Conservation (phyloP, 176 grass and related monocot genomes). For the Eragrostis nindensis region DNA sequence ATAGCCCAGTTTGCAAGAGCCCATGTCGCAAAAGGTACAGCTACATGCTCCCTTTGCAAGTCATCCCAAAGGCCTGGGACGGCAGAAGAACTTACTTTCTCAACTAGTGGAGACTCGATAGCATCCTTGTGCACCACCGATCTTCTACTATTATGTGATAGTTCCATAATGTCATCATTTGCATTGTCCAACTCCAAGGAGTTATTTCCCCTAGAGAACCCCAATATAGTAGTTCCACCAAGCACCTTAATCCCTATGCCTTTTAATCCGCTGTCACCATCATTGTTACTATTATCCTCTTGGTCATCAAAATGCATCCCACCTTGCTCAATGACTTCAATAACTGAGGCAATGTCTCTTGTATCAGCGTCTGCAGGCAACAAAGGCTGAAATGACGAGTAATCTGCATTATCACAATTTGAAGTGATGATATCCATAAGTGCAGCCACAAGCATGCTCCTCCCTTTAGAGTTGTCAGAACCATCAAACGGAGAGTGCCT, state of each 20-base stretch:
- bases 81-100: constrained; percentile 51
- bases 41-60: constrained; percentile 95
- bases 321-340: constrained; percentile 95
- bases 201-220: constrained; percentile 62
- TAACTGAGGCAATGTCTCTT: constrained; percentile 81
- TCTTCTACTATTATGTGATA: constrained; percentile 19
- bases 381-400: constrained; percentile 67
- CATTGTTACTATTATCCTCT: constrained; percentile 51
- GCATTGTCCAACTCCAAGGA: constrained; percentile 45
- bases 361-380: constrained; percentile 72
- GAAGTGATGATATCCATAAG: constrained; percentile 97
- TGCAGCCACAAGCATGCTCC: constrained; percentile 98
- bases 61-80: constrained; percentile 96
- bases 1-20: constrained; percentile 97
- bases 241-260: constrained; percentile 94
- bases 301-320: constrained; percentile 80
- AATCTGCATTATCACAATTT: constrained; percentile 78
- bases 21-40: constrained; percentile 98
- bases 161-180: constrained; percentile 36
- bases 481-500: constrained; percentile 73
- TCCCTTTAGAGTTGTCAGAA: constrained; percentile 73
- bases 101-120: constrained; percentile 37
- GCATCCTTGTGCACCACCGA: constrained; percentile 32
- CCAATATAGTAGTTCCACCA: constrained; percentile 95
- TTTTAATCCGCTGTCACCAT: constrained; percentile 72